Base-by-base conservation (phyloP, 495 filamentous ascomycete genomes). In the Pyrenopolyporus hunteri region DNA sequence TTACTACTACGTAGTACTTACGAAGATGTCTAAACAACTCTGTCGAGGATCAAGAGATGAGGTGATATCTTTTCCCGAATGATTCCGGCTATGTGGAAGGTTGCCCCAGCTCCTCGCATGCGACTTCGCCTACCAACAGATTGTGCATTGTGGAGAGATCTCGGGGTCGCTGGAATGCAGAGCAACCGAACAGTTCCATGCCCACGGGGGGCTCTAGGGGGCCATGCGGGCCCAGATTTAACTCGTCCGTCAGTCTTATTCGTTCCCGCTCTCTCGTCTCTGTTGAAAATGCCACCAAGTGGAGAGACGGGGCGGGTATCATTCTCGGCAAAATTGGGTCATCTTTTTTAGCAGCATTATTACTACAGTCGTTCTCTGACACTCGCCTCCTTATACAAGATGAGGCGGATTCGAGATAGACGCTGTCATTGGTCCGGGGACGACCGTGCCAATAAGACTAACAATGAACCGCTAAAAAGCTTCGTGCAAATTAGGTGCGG, bases 1-100 rank as follows among this genome's bases (percentile, higher is more conserved):
- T 59, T 59, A 64, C 61, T 59, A 64, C 61, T 59, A 59, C 26
- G 42, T 54, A 40, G 23, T 47, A 54, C 6, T 22, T 48, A 33
- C 16, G 6, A 47, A 32, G 29, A 9, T 26, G 16, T 26, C n/a
- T 10, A 44, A 11, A 44, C n/a, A 23, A 25, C 32, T 32, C 25
- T 28, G 25, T 16, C n/a, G 25, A 29, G 22, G 23, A 28, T 6
- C 14, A 25, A 13, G 40, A 14, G 13, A 26, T 44, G 11, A 28
- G 6, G 11, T 16, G 1, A 44, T 28, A 3, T 28, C 9, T 6
- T 16, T 28, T 26, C n/a, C 40, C 46, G 46, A 52, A 16, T 26
- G 9, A 29, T 50, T 32, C 37, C 31, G 33, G 35, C 19, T 10
- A 3, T 2, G 26, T 44, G 22, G 22, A 22, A 44, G 20, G n/a